Base-by-base conservation (phyloP, 192 early-diverging fungal species). In the Linnemannia schmuckeri region DNA sequence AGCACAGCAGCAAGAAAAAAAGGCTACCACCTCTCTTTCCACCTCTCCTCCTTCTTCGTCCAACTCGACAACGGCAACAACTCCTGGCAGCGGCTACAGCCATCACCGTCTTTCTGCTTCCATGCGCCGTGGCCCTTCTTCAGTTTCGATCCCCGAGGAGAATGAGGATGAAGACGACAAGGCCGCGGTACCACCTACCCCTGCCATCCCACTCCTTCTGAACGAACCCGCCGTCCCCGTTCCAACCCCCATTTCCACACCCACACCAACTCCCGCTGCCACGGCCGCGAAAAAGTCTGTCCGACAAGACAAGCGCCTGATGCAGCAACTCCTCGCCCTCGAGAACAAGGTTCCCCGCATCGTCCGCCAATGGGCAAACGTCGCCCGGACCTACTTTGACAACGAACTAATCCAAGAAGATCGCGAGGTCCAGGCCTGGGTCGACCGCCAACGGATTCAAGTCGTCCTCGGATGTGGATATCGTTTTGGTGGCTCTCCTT, bases 261-360 rank as follows among this genome's bases (percentile, higher is more conserved):
- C 44, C 20, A 3, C n/a, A 3, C 38, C 8, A 27, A 30, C 40
- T 1, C 7, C 46, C 4, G 70, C 30, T 0, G 17, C 69, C 20
- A 77, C 76, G 33, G 22, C 61, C 27, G 40, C 74, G 15, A 35
- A 52, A 40, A 77, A 73, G 7, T 73, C 70, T 3, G 42, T 70
- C 5, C 75, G 80, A 0, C 85, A 81, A 41, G 79, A 81, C 49
- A 81, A 78, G 37, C 79, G 85, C 10, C 9, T 87, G 47, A 76
- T 87, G 76, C 85, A 87, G 61, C 85, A 87, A 42, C 55, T 87
- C 17, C 72, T 87, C 20, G 42, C 85, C 3, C 85, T 87, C 46
- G 85, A 87, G 52, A 87, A 81, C 85, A 81, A 81, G 54, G 79
- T 87, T 37, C 85, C 85, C 3, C 52, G 85, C 2, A 47, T 74